These are phyloP conservation scores for Ustilago shanxiensis DNA, from an alignment of 1,284 basidiomycete species.

Conservation along the genomic window DNA sequence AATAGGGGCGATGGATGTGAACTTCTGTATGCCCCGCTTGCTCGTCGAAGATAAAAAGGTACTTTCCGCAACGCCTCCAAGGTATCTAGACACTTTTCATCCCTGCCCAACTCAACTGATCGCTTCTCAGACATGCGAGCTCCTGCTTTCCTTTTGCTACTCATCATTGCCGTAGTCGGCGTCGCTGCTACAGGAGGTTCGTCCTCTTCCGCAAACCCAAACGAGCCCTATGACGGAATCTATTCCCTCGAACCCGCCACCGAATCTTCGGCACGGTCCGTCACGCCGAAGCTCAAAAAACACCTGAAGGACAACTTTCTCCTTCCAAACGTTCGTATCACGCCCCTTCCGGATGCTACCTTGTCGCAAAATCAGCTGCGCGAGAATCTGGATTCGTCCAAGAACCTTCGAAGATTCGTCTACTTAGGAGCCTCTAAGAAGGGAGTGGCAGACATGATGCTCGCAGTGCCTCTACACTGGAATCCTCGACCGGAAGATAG, in stretches of 20 bases:
- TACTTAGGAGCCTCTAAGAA: not conserved
- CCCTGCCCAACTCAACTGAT: no score
- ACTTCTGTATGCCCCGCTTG: no score
- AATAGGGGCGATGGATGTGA: no score
- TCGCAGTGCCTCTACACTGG: not conserved
- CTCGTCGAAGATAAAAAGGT: not conserved
- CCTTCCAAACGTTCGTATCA: no score
- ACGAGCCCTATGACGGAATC: fast-evolving
- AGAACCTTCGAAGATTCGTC: not conserved
- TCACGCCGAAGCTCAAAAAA: no score
- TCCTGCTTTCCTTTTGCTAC: not conserved
- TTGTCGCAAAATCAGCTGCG: not conserved
- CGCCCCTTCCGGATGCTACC: no score
- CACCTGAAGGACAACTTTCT: no score
- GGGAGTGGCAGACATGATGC: not conserved
- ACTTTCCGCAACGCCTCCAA: not conserved
- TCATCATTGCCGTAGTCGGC: not conserved
- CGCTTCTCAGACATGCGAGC: no score
- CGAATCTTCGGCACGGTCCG: no score
- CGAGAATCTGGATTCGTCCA: not conserved
- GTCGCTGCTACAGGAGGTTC: not conserved
- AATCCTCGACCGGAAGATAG: not conserved
- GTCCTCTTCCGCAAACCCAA: not conserved
- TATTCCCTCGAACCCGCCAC: not conserved
- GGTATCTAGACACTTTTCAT: not conserved